Conservation (phyloP, 306 rosid genomes). For the Trifolium repens region DNA sequence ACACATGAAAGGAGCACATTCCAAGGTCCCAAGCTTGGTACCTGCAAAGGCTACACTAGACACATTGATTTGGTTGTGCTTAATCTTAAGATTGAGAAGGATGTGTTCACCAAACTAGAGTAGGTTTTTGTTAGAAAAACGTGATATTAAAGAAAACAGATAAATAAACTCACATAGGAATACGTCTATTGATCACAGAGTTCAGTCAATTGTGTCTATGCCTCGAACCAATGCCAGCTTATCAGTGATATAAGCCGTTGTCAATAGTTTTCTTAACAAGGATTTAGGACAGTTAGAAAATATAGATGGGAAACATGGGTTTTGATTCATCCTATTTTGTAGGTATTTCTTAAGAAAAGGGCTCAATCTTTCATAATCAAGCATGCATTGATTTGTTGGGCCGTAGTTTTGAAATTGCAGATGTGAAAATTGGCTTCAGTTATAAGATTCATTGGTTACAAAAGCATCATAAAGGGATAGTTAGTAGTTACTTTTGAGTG, state of each 20-base stretch:
- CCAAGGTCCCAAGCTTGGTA: no score
- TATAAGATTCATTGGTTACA: slow-evolving; percentile 20
- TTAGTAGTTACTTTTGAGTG: neutral
- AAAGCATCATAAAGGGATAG: slow-evolving; percentile 16
- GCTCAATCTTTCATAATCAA: neutral
- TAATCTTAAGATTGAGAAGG: neutral
- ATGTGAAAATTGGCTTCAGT: slow-evolving; percentile 26
- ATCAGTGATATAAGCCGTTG: no score
- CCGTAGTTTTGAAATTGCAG: slow-evolving; percentile 3
- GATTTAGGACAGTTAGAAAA: slow-evolving; percentile 4
- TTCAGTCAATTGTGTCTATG: no score
- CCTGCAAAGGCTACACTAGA: no score
- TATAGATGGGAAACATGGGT: slow-evolving; percentile 8
- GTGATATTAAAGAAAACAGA: no score
- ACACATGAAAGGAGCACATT: no score
- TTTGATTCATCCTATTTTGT: slow-evolving; percentile 25
- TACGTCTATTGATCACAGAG: no score
- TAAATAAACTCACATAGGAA: no score
- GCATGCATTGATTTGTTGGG: neutral
- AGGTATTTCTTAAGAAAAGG: neutral
- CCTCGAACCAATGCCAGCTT: no score
- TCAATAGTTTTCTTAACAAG: neutral
- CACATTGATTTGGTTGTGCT: neutral
- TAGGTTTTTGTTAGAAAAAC: neutral
- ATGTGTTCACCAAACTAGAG: neutral